Base-by-base conservation (phyloP, 1,139 yeast species). In the Diutina siamensis region DNA sequence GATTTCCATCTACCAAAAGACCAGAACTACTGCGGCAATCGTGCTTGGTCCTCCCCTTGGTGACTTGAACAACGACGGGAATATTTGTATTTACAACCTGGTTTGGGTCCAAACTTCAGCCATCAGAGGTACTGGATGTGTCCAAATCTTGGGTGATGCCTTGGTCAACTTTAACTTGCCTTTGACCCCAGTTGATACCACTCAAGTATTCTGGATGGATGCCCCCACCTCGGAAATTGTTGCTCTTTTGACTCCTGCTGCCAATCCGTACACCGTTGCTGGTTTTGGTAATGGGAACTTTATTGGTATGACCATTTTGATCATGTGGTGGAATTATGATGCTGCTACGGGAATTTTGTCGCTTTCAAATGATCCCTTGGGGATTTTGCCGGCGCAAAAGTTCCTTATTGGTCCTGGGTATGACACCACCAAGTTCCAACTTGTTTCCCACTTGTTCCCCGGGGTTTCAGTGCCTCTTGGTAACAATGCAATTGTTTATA, bases 221-320 rank as follows among this genome's bases (percentile, higher is more conserved):
- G 42, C 13, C 18, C 32, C 42, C 21, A 25, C 18, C 13, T 15
- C 42, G 18, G 32, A 38, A 17, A n/a, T 38, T n/a, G 22, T 35
- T 21, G 40, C 40, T 10, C 13, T 25, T 4, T 38, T 38, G 42
- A 25, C 28, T n/a, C 25, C 42, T 17, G 42, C 42, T 12, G 20
- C 21, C 28, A n/a, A 38, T 10, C 28, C 42, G 13, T 38, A 38
- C 33, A 38, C 42, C 15, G 42, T 38, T 8, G 42, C 42, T 9
- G 42, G 42, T 25, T 38, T 38, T 12, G 42, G 42, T 38, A 25
- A 25, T 20, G 42, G 42, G 13, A 38, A 38, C 42, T 25, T 38
- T 32, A 38, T 38, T 17, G 42, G 42, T n/a, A 25, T 38, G 19
- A 38, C 42, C 19, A 25, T 17, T 9, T 17, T 32, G 13, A 38